Base-by-base conservation (phyloP, 176 grass and related monocot species). In the Microstegium vimineum region DNA sequence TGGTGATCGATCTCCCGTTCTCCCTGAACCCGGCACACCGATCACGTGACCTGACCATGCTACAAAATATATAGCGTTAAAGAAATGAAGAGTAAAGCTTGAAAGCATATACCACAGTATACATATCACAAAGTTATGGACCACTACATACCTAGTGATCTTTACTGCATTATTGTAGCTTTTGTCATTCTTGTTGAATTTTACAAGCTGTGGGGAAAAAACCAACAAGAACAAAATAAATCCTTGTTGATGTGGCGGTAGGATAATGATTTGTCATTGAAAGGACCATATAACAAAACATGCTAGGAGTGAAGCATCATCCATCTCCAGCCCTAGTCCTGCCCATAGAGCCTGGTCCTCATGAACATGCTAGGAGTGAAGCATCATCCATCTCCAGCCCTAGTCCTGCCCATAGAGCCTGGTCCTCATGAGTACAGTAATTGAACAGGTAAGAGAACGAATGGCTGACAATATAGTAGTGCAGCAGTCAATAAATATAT, bases 381-480 rank as follows among this genome's bases (percentile, higher is more conserved):
- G n/a, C n/a, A 47, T 25, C 69, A 45, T 71, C 41, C 8, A 10
- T 30, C 69, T 72, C 27, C 17, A 35, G 3, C 38, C 28, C 10
- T 72, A 14, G 36, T 61, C 25, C 27, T 61, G 52, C 26, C 4
- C 10, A 6, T 59, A 60, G 79, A 26, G 38, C 30, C 28, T 22
- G 43, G 71, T 75, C 81, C 61, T 75, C 40, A 52, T 52, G 31
- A 66, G n/a, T n/a, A n/a, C n/a, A n/a, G 15, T 74, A 38, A 66
- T 52, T 52, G 49, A 45, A 62, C 37, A 51, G 66, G 54, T 78
- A 64, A 73, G 15, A 38, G 27, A 54, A 33, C 5, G 23, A 41
- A 64, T 30, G 71, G 27, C 8, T 31, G 41, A 36, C 18, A 31
- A 78, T 41, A 33, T 25, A 62, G 30, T 25, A 62, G 30, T 37